Evolutionary conservation across 768 basidiomycete genomes (phyloP).

Genomic region (Tulasnella sp.): DNA sequence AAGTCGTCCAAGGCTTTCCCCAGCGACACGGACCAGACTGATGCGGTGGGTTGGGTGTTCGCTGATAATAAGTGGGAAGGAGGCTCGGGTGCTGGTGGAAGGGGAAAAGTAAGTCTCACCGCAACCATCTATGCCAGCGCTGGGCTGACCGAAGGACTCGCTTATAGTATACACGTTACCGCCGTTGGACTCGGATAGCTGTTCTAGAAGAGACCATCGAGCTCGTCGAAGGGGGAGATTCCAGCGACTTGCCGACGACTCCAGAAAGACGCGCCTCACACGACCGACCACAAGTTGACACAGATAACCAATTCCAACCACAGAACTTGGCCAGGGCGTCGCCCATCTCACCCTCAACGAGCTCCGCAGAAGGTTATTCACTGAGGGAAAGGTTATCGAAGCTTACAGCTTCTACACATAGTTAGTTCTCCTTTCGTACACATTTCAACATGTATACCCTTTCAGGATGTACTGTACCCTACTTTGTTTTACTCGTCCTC

Average conservation of each 20-base stretch:
- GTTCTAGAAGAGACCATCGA: conserved; percentile 70
- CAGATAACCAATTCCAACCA: not conserved
- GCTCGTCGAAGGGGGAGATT: conserved; percentile 27
- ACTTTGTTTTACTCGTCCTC: not conserved
- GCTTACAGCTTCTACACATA: not conserved
- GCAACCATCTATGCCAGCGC: not conserved
- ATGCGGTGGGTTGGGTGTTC: conserved; percentile 89
- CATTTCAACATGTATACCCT: not conserved
- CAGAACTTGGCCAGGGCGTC: not conserved
- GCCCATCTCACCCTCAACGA: not conserved
- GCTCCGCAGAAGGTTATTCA: not conserved
- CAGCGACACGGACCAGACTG: conserved; percentile 48
- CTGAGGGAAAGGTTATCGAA: not conserved
- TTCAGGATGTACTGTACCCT: not conserved
- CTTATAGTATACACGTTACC: conserved; percentile 70
- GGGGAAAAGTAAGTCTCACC: conserved; percentile 65
- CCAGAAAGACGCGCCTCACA: not conserved
- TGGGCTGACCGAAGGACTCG: not conserved
- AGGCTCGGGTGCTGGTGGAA: conserved; percentile 66
- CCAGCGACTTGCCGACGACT: not conserved
- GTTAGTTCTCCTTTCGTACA: not conserved
- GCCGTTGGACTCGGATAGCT: conserved; percentile 85
- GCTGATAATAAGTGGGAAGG: conserved; percentile 95
- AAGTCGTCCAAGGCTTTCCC: conserved; percentile 8
- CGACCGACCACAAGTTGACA: conserved; percentile 1